phyloP scores from a whole-genome alignment of 2,329 filamentous ascomycete genomes.

The Phaeosphaeriaceae sp. region DNA sequence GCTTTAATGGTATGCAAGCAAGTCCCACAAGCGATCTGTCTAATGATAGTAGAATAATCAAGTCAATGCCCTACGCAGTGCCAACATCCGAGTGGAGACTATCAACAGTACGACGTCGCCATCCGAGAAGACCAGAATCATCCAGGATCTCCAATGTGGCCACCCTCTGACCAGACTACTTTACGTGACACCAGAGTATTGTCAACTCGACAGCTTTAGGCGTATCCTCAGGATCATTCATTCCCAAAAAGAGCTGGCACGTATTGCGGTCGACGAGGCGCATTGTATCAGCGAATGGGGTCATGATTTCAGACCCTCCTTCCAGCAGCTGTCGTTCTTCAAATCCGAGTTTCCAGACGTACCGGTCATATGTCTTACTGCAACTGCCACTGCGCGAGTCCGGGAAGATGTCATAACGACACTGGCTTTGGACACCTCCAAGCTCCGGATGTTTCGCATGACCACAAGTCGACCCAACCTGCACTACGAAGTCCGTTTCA shows the following conservation, averaged over 20 bases:
- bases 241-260: conserved; percentile 81
- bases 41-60: conserved; percentile 77
- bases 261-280: conserved; percentile 91
- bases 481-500: conserved; percentile 89
- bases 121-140: conserved; percentile 70
- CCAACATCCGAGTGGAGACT: conserved; percentile 80
- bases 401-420: conserved; percentile 82
- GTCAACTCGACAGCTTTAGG: conserved; percentile 78
- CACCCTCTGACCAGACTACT: conserved; percentile 84
- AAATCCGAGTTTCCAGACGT: conserved; percentile 80
- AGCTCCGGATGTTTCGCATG: conserved; percentile 78
- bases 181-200: conserved; percentile 93
- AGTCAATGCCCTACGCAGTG: conserved; percentile 77
- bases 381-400: conserved; percentile 83
- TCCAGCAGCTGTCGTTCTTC: conserved; percentile 87
- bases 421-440: conserved; percentile 70
- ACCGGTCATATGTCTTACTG: conserved; percentile 90
- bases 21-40: conserved; percentile 6
- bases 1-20: conserved; percentile 77
- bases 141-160: conserved; percentile 83
- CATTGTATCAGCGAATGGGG: conserved; percentile 99
- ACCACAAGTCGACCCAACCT: conserved; percentile 84
- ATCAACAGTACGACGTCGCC: conserved; percentile 83
- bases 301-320: conserved; percentile 93
- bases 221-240: conserved; percentile 75